Conservation (phyloP, 2,329 filamentous ascomycete genomes). For the Onygenales sp. region DNA sequence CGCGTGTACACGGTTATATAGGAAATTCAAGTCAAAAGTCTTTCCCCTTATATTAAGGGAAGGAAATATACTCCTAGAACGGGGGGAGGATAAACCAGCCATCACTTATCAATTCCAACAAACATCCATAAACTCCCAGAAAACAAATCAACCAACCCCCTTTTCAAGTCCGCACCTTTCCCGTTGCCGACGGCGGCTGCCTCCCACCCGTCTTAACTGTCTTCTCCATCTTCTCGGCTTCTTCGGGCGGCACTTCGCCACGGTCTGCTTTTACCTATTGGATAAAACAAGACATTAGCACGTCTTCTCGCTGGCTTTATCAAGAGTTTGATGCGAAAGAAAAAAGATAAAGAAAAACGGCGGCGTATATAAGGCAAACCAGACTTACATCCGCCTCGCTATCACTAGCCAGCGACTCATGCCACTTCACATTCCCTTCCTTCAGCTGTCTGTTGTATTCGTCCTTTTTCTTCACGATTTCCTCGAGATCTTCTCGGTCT, state of each 20-base stretch:
- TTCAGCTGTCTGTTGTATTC: slow-evolving; percentile 43
- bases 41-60: too few relatives aligned
- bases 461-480: slow-evolving; percentile 51
- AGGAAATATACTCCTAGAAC: too few relatives aligned
- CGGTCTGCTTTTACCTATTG: slow-evolving; percentile 52
- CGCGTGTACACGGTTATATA: too few relatives aligned
- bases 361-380: neutral
- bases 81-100: too few relatives aligned
- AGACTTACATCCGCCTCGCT: slow-evolving; percentile 63
- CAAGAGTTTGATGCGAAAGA: neutral
- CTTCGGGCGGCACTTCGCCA: slow-evolving; percentile 33
- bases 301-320: neutral
- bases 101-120: too few relatives aligned
- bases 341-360: neutral
- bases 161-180: neutral
- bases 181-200: neutral
- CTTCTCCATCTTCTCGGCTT: slow-evolving; percentile 46
- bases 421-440: slow-evolving; percentile 63
- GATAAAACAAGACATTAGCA: slow-evolving; percentile 1
- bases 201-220: neutral
- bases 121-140: neutral
- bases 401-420: slow-evolving; percentile 64
- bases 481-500: slow-evolving; percentile 18
- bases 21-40: too few relatives aligned
- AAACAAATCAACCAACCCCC: neutral